Evolutionary conservation across 371 early-diverging fungal genomes (phyloP), one percentile per base, ranked within the genome.

Genomic region (Choanephora cucurbitarum): DNA sequence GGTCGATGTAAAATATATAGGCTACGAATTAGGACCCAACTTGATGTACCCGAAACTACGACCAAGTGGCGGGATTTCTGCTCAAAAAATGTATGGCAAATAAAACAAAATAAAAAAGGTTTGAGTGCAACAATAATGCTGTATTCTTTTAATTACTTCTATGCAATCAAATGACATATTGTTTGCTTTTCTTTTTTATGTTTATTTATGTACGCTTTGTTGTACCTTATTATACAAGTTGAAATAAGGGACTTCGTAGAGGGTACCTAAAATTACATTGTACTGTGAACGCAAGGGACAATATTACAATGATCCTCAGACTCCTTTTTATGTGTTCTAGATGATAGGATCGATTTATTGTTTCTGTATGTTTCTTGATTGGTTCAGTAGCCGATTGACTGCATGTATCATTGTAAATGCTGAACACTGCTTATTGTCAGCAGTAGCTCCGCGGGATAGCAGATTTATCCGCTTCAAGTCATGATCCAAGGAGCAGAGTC

Each of bases 11-110:
- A 40, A 57, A 42, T 51, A 50, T 51, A 44, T 49, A 57, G 28
- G 40, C 14, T 41, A 41, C 48, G 48, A 60, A 54, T 60, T 60
- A 60, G 54, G 60, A 54, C 60, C 55, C 60, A 60, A 60, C 28
- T 42, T 59, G 48, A 52, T 49, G 60, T 53, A 48, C 60, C 60
- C 60, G 60, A 59, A 62, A 62, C 47, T 32, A 44, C 40, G 37
- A 49, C 44, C 44, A 47, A 52, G 37, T n/a, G 49, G 58, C 58
- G 64, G 64, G 58, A 58, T 63, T 52, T 54, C 47, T 60, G 60
- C 42, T 58, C 10, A 37, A 33, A 28, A 28, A 42, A 50, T 50
- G 50, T n/a, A 50, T 33, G 50, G 39, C 17, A 43, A 43, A 40
- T 23, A 46, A 13, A 23, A 18, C n/a, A 18, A 47, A 32, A 33